phyloP scores from a whole-genome alignment of 2,329 filamentous ascomycete species.

The Balansia obtecta region DNA sequence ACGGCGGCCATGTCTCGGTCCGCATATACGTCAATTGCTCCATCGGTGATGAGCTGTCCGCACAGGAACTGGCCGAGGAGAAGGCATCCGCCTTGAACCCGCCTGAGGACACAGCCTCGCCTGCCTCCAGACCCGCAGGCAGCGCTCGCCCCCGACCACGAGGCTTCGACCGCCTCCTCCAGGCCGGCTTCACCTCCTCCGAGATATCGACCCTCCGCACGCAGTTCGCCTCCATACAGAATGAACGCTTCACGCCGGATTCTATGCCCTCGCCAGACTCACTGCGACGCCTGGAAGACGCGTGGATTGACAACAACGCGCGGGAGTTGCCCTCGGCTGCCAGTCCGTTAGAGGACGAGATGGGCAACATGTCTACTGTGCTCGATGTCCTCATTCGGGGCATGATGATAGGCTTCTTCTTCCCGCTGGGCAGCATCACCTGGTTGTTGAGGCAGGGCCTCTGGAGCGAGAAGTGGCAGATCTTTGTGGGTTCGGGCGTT shows the following conservation, averaged over 20 bases:
- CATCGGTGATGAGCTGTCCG: constrained; percentile 62
- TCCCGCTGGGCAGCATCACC: constrained; percentile 73
- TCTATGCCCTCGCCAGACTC: constrained; percentile 72
- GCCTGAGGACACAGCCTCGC: constrained; percentile 30
- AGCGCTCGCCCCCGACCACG: constrained; percentile 28
- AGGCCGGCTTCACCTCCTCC: constrained; percentile 66
- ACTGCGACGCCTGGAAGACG: constrained; percentile 70
- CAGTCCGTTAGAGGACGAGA: constrained; percentile 30
- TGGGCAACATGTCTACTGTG: constrained; percentile 38
- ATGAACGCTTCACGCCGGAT: constrained; percentile 72
- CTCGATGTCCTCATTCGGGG: constrained; percentile 82
- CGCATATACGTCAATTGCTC: constrained; percentile 89
- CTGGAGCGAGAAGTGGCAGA: constrained; percentile 70
- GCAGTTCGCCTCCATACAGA: constrained; percentile 80
- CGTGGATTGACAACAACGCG: constrained; percentile 70
- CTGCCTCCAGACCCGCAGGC: constrained; percentile 14
- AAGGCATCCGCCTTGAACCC: constrained; percentile 30
- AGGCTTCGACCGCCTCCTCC: constrained; percentile 79
- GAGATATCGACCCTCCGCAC: constrained; percentile 78
- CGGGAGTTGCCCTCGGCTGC: constrained; percentile 25
- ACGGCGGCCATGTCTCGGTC: constrained; percentile 8
- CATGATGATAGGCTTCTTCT: constrained; percentile 87
- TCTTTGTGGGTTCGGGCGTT: constrained; percentile 79
- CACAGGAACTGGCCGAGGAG: constrained; percentile 59
- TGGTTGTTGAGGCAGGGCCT: constrained; percentile 81